These are phyloP conservation scores for Stygiomarasmius scandens DNA, from an alignment of 1,284 basidiomycete species.

Conservation along the genomic window DNA sequence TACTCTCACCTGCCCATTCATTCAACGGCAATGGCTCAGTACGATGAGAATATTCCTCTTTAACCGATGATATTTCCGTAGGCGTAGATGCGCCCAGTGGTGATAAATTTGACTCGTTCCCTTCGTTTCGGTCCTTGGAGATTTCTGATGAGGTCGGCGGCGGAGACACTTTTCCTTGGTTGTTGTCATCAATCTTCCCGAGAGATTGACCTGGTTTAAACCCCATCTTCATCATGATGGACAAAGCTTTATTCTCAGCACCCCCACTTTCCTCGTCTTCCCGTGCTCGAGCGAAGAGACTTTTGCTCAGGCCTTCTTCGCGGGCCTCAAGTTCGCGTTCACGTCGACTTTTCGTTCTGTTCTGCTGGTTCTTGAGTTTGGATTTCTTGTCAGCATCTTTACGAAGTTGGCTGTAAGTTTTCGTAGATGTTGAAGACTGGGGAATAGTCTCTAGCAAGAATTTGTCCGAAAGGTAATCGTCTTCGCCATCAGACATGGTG, in stretches of 20 bases:
- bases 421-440: slow-evolving; percentile 39
- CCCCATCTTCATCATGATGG: slow-evolving; percentile 90
- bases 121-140: slow-evolving; percentile 8
- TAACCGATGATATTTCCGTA: slow-evolving; percentile 4
- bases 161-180: slow-evolving; percentile 15
- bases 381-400: slow-evolving; percentile 62
- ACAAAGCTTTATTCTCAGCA: slow-evolving; percentile 69
- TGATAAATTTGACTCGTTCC: slow-evolving; percentile 13
- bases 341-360: slow-evolving; percentile 61
- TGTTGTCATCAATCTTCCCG: slow-evolving; percentile 43
- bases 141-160: background rate
- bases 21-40: slow-evolving; percentile 68
- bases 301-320: slow-evolving; percentile 74
- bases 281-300: slow-evolving; percentile 74
- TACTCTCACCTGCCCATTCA: slow-evolving; percentile 72
- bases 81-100: slow-evolving; percentile 5
- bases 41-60: slow-evolving; percentile 38
- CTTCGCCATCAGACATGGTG: slow-evolving; percentile 66
- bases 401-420: slow-evolving; percentile 70
- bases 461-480: slow-evolving; percentile 85
- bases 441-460: slow-evolving; percentile 56
- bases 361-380: slow-evolving; percentile 64
- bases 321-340: slow-evolving; percentile 75
- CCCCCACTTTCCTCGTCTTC: slow-evolving; percentile 56
- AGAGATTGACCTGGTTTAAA: slow-evolving; percentile 80